phyloP scores from a whole-genome alignment of 345 rosid genomes.

The Boechera divaricarpa region DNA sequence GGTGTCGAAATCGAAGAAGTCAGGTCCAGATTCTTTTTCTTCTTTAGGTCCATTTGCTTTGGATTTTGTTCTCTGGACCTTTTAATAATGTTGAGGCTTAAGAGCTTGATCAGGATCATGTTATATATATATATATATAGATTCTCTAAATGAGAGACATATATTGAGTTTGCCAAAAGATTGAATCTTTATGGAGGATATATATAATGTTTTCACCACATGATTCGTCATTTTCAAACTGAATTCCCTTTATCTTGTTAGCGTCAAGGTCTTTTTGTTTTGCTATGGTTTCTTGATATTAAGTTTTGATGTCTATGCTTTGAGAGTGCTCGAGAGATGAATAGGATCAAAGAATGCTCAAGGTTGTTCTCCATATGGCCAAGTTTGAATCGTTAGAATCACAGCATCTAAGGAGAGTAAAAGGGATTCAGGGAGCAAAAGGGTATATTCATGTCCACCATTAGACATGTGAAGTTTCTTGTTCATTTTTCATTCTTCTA shows the following conservation, averaged over 20 bases:
- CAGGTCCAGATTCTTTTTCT: conserved; percentile 30
- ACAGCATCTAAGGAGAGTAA: conserved; percentile 13
- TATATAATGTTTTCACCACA: conserved; percentile 26
- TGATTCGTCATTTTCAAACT: conserved; percentile 13
- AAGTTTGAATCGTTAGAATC: conserved; percentile 23
- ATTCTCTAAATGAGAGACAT: conserved; percentile 7
- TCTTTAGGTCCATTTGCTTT: conserved; percentile 26
- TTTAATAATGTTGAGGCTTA: conserved; percentile 23
- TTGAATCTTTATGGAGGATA: conserved; percentile 21
- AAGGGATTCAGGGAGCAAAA: neutral
- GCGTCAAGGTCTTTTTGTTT: conserved; percentile 8
- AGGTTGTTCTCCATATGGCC: conserved; percentile 13
- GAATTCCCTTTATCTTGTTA: neutral
- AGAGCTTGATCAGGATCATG: conserved; percentile 26
- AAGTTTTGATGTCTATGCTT: conserved; percentile 8
- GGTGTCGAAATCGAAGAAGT: conserved; percentile 1
- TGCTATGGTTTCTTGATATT: conserved; percentile 26
- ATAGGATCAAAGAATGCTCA: conserved; percentile 1
- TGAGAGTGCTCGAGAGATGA: conserved; percentile 26
- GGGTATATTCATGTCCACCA: conserved; percentile 8
- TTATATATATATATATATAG: conserved; percentile 1
- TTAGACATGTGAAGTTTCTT: conserved; percentile 28
- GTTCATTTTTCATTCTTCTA: conserved; percentile 11
- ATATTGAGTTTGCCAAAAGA: conserved; percentile 14
- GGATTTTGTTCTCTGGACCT: conserved; percentile 15